Base-by-base conservation (phyloP, 1,139 yeast species). In the Candida buenavistaensis region DNA sequence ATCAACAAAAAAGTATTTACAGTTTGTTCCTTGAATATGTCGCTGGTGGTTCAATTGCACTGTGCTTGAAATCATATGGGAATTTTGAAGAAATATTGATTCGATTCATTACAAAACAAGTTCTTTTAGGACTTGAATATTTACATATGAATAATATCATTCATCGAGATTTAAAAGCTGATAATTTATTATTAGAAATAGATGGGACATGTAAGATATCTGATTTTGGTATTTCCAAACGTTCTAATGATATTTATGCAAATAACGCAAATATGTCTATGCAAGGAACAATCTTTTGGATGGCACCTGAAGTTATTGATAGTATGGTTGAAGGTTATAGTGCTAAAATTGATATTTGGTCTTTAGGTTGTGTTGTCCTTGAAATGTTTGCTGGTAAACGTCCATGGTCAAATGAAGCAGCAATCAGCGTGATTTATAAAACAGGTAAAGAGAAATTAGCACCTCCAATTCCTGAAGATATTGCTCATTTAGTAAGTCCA, bases 231-330 rank as follows among this genome's bases (percentile, higher is more conserved):
- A 94, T 94, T 39, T 89, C 97, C 31, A 90, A 89, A 54, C 78
- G 82, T 36, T 85, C 96, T 0, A 75, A 79, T 43, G 92, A 92
- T 54, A 87, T 92, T 26, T 92, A 92, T 57, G 82, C 86, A 16
- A 90, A 92, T 53, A 82, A 87, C 50, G 90, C 96, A 2, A 96
- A 88, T 40, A 87, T 90, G 95, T 90, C 97, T 10, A 85, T 84
- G 92, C 96, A 94, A 60, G 99, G 99, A 14, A 90, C 98, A 0
- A 90, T 94, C 2, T 94, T 90, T 56, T 94, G 98, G 98, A 94
- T 94, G 98, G 99, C 99, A 0, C 99, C 99, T 0, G 99, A 94
- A 56, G 96, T 94, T 41, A 89, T 94, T 38, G 88, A 86, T 53
- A 82, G 82, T 47, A 80, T 79, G 24, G 85, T 83, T 46, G 95